Conservation (phyloP, 2,329 filamentous ascomycete species). For the Aspergillus fumigatus region DNA sequence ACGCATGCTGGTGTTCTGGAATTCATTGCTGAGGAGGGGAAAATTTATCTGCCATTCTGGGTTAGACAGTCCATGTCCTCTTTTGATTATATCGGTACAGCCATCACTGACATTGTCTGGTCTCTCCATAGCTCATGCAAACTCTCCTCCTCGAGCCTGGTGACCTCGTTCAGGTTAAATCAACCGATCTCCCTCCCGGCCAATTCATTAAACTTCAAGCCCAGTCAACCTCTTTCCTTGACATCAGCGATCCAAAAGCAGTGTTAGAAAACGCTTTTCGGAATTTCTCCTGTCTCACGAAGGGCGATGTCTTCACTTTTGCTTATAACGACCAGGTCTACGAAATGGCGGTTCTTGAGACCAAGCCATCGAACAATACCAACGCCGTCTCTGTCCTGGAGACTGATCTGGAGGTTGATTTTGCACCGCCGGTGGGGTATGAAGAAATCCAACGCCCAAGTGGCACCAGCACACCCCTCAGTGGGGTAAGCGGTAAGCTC, state of each 20-base stretch:
- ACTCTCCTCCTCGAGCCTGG: constrained; percentile 84
- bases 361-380: constrained; percentile 77
- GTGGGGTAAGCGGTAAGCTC: constrained; percentile 55
- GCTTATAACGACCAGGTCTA: constrained; percentile 93
- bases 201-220: constrained; percentile 95
- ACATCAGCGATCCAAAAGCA: constrained; percentile 95
- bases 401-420: constrained; percentile 94
- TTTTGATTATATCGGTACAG: not conserved
- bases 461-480: constrained; percentile 82
- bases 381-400: constrained; percentile 90
- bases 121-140: constrained; percentile 72
- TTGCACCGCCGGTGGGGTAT: constrained; percentile 89
- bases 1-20: constrained; percentile 94
- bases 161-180: constrained; percentile 91
- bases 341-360: constrained; percentile 87
- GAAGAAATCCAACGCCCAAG: constrained; percentile 75
- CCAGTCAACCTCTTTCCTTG: constrained; percentile 87
- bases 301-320: constrained; percentile 93
- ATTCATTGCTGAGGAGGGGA: constrained; percentile 95
- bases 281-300: constrained; percentile 89
- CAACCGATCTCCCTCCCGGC: constrained; percentile 84
- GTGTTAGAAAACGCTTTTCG: constrained; percentile 95
- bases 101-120: constrained; percentile 3
- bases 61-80: constrained; percentile 44
- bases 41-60: constrained; percentile 95